phyloP scores from a whole-genome alignment of 257 asterid genomes.

The Solanum chaucha region DNA sequence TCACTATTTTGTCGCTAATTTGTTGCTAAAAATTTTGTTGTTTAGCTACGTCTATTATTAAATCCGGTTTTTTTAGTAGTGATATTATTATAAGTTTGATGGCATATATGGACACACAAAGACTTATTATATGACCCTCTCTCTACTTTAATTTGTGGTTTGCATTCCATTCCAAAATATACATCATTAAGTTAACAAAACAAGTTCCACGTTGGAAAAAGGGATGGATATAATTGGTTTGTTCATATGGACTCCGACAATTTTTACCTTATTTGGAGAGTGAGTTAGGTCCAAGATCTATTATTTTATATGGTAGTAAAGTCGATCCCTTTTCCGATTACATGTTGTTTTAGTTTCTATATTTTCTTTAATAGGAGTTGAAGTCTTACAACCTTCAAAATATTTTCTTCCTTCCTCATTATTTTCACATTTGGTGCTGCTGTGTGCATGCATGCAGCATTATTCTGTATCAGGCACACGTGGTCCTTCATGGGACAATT shows the following conservation, averaged over 20 bases:
- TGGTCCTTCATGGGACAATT: background rate
- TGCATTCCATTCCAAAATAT: background rate
- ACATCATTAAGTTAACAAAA: background rate
- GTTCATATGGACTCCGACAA: no score
- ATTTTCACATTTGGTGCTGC: background rate
- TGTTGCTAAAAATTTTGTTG: no score
- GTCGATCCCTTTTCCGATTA: no score
- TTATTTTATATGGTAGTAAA: no score
- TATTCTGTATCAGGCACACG: background rate
- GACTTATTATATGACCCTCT: background rate
- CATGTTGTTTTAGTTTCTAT: background rate
- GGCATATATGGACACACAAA: background rate
- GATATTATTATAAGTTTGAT: background rate
- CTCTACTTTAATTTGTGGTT: background rate
- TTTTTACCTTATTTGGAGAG: no score
- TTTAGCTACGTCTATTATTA: background rate
- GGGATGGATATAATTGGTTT: no score
- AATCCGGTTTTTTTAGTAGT: background rate
- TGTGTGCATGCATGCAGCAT: background rate
- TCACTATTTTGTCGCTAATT: no score
- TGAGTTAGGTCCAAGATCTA: background rate
- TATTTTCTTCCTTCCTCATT: background rate
- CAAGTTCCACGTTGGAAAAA: background rate
- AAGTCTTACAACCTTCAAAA: background rate
- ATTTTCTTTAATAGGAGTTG: background rate